phyloP scores from a whole-genome alignment of 2,329 filamentous ascomycete genomes.

The Alternaria sp. region DNA sequence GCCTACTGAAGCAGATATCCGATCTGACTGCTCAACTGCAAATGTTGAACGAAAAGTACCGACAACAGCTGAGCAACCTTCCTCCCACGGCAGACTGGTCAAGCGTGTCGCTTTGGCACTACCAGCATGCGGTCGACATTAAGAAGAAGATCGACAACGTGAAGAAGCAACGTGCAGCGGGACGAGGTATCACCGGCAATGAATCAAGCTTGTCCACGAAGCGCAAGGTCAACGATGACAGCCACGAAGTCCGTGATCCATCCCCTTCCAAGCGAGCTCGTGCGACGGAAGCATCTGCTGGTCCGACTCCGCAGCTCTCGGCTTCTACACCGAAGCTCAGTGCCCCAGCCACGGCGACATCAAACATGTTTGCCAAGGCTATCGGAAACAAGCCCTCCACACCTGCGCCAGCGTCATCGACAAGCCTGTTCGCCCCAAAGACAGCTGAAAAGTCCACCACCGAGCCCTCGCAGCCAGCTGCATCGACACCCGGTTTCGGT shows the following conservation, averaged over 20 bases:
- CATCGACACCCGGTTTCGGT: conserved; percentile 17
- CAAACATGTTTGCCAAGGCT: conserved; percentile 32
- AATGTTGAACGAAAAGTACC: conserved; percentile 36
- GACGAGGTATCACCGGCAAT: conserved; percentile 40
- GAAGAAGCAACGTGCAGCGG: conserved; percentile 38
- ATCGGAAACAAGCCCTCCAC: conserved; percentile 28
- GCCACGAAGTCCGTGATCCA: conserved; percentile 18
- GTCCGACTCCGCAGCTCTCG: conserved; percentile 29
- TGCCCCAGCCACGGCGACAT: conserved; percentile 29
- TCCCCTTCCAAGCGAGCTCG: conserved; percentile 37
- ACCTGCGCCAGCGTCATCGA: conserved; percentile 17
- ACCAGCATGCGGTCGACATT: conserved; percentile 32
- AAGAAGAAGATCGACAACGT: conserved; percentile 36
- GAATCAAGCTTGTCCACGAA: conserved; percentile 44
- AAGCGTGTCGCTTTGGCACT: conserved; percentile 39
- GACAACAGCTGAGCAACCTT: conserved; percentile 31
- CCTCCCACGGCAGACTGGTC: conserved; percentile 39
- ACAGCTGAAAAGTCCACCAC: conserved; percentile 4
- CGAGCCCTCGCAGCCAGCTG: conserved; percentile 15
- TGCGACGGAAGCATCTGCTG: conserved; percentile 20
- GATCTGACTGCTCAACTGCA: conserved; percentile 31
- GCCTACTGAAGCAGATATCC: conserved; percentile 20
- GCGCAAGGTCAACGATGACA: conserved; percentile 34
- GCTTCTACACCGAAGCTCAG: conserved; percentile 19
- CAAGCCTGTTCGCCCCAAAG: conserved; percentile 18